These are phyloP conservation scores for Stemphylium vesicarium DNA, from an alignment of 2,329 filamentous ascomycete species.

Conservation along the genomic window DNA sequence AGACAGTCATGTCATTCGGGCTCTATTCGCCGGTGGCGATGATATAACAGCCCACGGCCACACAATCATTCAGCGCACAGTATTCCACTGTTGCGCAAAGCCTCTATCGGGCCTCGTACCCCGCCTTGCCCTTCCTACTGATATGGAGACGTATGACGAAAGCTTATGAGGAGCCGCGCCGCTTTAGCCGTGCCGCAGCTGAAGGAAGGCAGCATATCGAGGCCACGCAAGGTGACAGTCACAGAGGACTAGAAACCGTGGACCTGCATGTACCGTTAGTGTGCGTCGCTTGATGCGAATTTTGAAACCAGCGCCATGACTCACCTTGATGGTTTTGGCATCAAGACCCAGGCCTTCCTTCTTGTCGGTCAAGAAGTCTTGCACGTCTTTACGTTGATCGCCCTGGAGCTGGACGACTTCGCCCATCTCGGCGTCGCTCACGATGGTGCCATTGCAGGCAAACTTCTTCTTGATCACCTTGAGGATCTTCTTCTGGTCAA, in stretches of 20 bases:
- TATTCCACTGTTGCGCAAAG: conserved; percentile 6
- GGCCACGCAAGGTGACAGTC: not conserved
- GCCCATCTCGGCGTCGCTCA: conserved; percentile 94
- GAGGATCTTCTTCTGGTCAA: conserved; percentile 99
- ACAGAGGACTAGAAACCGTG: conserved; percentile 42
- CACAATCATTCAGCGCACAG: conserved; percentile 7
- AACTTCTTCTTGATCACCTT: conserved; percentile 99
- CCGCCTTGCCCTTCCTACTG: not conserved
- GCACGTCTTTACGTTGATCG: conserved; percentile 98
- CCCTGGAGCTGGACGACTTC: conserved; percentile 99
- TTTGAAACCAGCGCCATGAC: conserved; percentile 9
- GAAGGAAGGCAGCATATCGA: conserved; percentile 1
- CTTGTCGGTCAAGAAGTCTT: conserved; percentile 96
- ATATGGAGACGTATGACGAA: conserved; percentile 2
- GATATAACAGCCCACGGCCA: not conserved
- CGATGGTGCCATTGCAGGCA: conserved; percentile 99
- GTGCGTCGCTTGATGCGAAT: not conserved
- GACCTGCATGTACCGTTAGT: conserved; percentile 28
- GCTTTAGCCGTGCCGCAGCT: not conserved
- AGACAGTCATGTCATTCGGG: conserved; percentile 3
- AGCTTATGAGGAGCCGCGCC: conserved; percentile 6
- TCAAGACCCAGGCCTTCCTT: conserved; percentile 93
- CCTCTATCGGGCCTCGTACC: conserved; percentile 1
- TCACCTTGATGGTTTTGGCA: conserved; percentile 94
- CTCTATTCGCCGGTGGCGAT: conserved; percentile 5